Percentiles rank a stretch among this genome's conserved stretches.
phyloP scores from a whole-genome alignment of 1,139 yeast species.

The Candida sp. region DNA sequence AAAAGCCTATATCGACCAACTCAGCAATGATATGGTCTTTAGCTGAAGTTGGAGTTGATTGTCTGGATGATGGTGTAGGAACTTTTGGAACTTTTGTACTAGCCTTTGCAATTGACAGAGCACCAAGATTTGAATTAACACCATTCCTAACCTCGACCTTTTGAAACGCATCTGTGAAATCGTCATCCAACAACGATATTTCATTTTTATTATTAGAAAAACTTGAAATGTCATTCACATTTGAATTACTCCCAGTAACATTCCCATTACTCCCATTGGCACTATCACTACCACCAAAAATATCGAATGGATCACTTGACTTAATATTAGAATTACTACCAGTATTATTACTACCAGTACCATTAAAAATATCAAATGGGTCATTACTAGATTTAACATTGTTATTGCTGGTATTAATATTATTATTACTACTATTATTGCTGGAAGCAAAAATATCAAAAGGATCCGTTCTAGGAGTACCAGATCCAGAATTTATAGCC shows the following conservation, averaged over 20 bases:
- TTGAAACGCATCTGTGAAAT: conserved; percentile 38
- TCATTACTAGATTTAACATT: conserved; percentile 7
- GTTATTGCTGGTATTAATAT: conserved; percentile 1
- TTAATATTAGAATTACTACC: neutral
- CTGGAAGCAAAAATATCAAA: conserved; percentile 7
- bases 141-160: too few relatives aligned
- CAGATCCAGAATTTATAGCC: neutral
- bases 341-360: neutral
- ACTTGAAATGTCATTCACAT: too few relatives aligned
- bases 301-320: neutral
- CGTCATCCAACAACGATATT: conserved; percentile 35
- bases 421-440: conserved; percentile 3
- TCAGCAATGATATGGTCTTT: conserved; percentile 63
- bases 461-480: conserved; percentile 4
- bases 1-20: conserved; percentile 77
- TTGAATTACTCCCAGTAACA: neutral
- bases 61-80: conserved; percentile 1
- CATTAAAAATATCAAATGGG: conserved; percentile 17
- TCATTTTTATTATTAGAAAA: neutral
- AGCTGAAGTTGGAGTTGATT: neutral
- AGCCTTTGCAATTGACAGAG: too few relatives aligned
- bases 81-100: too few relatives aligned
- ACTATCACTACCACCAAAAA: too few relatives aligned
- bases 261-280: too few relatives aligned
- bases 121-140: too few relatives aligned